Base-by-base conservation (phyloP, 306 rosid species). In the Rosa multiflora region DNA sequence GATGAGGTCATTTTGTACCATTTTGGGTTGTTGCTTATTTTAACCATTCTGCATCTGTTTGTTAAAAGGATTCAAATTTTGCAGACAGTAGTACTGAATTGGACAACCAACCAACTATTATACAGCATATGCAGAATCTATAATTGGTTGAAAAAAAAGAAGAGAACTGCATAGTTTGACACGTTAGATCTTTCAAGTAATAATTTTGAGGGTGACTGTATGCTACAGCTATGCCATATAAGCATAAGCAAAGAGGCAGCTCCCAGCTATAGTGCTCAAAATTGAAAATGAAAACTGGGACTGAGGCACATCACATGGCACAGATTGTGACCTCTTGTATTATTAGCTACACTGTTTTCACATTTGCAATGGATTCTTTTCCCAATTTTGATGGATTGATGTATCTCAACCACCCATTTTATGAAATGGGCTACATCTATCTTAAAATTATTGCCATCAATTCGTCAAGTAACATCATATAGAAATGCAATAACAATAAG, bases 381-480 rank as follows among this genome's bases (percentile, higher is more conserved):
- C 47, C 26, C 11, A 17, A 37, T 37, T 66, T 40, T 39, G 72
- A 67, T 39, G 26, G 72, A 67, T 67, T 67, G 26, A 18, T 39
- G 26, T 39, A 37, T 39, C 48, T 17, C 47, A 67, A 67, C 72
- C 72, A 67, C 72, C 44, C 23, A 39, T 67, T 67, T 39, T 7
- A 39, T 21, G 63, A 58, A 21, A 20, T 8, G 63, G 63, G 63
- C 23, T 58, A 9, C 63, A 58, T 13, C 39, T 56, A 29, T 62
- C 68, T 62, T 32, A 6, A 23, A 11, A 62, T 62, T 62, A 14
- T 11, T 35, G 70, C 70, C 44, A 35, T 64, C 70, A 64, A 64
- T 64, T 64, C 70, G 44, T 64, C 70, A 67, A 39, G 71, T 39
- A 39, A 15, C 71, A 67, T 67, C 71, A 37, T 39, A 18, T 39